A percentile compares a stretch with the other conserved stretches of the same genome.
Conservation (phyloP, 768 basidiomycete genomes). For the Tricholoma flavovirens region DNA sequence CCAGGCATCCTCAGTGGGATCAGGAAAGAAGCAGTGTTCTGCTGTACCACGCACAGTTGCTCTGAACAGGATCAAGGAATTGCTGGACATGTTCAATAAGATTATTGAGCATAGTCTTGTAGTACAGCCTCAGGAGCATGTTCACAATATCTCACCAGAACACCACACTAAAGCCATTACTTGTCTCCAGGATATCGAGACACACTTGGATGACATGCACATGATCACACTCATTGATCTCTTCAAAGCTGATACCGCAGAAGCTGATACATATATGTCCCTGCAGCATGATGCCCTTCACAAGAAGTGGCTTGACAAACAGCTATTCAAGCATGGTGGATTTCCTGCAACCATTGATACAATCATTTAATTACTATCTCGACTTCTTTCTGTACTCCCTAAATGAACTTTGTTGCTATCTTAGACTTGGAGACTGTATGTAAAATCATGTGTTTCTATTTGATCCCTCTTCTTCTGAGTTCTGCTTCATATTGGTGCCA, state of each 20-base stretch:
- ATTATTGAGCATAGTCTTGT: background rate
- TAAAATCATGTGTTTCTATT: background rate
- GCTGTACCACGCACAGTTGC: background rate
- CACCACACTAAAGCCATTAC: too few species aligned
- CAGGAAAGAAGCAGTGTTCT: background rate
- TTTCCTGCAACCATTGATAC: background rate
- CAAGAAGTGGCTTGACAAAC: too few species aligned
- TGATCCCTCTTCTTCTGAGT: background rate
- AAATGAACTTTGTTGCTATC: background rate
- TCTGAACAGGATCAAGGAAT: background rate
- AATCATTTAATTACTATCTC: background rate
- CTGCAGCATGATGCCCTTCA: too few species aligned
- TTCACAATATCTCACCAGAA: too few species aligned
- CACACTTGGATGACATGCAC: too few species aligned
- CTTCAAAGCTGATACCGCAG: too few species aligned
- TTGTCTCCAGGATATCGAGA: too few species aligned
- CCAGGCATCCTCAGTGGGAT: too few species aligned
- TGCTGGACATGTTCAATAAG: background rate
- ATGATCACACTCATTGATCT: too few species aligned
- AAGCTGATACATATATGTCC: too few species aligned
- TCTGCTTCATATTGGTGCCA: background rate
- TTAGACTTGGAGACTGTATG: background rate
- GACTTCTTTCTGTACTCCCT: background rate
- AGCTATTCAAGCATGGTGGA: background rate
- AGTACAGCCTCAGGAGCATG: too few species aligned